Evolutionary conservation across 495 filamentous ascomycete species (phyloP).

Genomic region (Durotheca rogersii): DNA sequence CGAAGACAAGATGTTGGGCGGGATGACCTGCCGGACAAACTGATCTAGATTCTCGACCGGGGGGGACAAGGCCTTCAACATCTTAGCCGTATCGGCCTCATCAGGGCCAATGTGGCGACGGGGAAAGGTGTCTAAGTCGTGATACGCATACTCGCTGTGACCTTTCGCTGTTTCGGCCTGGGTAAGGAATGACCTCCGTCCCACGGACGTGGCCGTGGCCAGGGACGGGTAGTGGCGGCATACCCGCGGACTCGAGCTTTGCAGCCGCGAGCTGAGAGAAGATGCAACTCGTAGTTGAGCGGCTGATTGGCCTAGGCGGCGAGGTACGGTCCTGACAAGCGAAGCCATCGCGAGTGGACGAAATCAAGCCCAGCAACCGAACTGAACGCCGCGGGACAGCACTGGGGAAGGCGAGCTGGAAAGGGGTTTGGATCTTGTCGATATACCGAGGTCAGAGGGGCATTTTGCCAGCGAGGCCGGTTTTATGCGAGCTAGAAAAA

Average conservation of each 20-base stretch:
- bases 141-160: conserved; percentile 15
- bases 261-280: conserved; percentile 18
- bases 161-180: conserved; percentile 2
- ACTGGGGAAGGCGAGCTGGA: neutral
- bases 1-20: conserved; percentile 75
- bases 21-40: conserved; percentile 88
- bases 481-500: neutral
- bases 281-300: conserved; percentile 27
- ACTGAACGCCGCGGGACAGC: conserved; percentile 1
- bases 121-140: conserved; percentile 56
- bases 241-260: conserved; percentile 17
- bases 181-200: conserved; percentile 15
- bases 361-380: neutral
- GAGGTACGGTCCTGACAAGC: conserved; percentile 25
- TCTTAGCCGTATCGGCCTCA: conserved; percentile 65
- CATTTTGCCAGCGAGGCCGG: neutral
- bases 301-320: conserved; percentile 30
- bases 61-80: conserved; percentile 81
- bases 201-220: conserved; percentile 4
- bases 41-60: conserved; percentile 72
- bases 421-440: too few relatives aligned
- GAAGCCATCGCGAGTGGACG: conserved; percentile 19
- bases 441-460: neutral
- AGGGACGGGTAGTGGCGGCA: conserved; percentile 18
- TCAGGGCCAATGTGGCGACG: conserved; percentile 94